Evolutionary conservation across 495 filamentous ascomycete species (phyloP).

Genomic region (Pseudomonodictys pantanalensis): DNA sequence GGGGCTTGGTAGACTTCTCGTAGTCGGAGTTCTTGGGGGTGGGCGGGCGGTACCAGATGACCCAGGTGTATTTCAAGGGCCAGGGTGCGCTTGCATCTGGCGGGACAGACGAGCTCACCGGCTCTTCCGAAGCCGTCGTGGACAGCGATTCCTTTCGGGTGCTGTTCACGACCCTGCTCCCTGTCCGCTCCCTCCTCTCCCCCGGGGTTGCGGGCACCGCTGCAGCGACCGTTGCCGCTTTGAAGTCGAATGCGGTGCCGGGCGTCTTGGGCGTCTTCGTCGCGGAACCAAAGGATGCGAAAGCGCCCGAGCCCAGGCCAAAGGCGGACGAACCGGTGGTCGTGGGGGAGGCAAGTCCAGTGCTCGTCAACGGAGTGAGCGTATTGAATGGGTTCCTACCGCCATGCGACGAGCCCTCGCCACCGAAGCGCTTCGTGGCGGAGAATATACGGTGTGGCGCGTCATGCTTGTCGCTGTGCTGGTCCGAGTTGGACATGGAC

Average conservation of each 20-base stretch:
- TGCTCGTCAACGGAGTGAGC: constrained; percentile 65
- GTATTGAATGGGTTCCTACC: constrained; percentile 82
- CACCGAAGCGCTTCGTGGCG: constrained; percentile 68
- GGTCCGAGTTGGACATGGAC: constrained; percentile 62
- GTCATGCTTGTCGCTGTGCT: constrained; percentile 59
- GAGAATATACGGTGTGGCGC: constrained; percentile 62
- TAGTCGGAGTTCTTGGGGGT: constrained; percentile 97
- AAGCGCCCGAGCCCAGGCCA: constrained; percentile 89
- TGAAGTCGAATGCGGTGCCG: constrained; percentile 72
- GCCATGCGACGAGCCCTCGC: constrained; percentile 72
- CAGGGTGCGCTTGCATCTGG: constrained; percentile 25
- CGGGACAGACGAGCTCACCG: constrained; percentile 17
- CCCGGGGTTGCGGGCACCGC: constrained; percentile 48
- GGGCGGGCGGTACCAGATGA: constrained; percentile 94
- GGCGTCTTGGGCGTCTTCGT: constrained; percentile 85
- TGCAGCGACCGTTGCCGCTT: constrained; percentile 42
- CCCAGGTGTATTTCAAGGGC: constrained; percentile 79
- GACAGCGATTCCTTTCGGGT: constrained; percentile 28
- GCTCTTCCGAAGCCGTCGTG: constrained; percentile 30
- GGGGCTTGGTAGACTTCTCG: constrained; percentile 87
- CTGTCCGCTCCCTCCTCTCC: constrained; percentile 59
- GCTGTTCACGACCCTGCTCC: constrained; percentile 12
- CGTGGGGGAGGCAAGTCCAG: constrained; percentile 77
- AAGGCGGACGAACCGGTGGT: constrained; percentile 87
- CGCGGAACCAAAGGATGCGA: constrained; percentile 88